Base-by-base conservation (phyloP, 2,329 filamentous ascomycete species). In the Fusarium drepaniforme region DNA sequence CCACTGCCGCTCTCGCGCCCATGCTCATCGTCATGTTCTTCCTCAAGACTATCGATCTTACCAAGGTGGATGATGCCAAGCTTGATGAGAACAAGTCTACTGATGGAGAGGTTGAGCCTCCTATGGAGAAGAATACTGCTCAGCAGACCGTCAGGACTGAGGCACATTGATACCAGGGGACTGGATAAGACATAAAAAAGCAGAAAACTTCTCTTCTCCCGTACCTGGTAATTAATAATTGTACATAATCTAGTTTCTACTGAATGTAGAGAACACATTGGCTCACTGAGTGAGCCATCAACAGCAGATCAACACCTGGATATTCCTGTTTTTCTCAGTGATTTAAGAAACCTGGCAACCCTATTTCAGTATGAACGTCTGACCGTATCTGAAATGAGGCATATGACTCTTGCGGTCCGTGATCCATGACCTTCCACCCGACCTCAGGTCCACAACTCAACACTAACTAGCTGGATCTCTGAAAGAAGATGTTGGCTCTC, bases 1-100 rank as follows among this genome's bases (percentile, higher is more conserved):
- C 77, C 0, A 79, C 77, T 0, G 73, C 69, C 0, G 76, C 72
- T 3, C 71, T 80, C 15, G 76, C 72, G 0, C 78, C 77, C 1
- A 78, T 80, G 75, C 40, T 80, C 5, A 33, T 80, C 0, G 66
- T 79, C 8, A 80, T 80, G 77, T 78, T 79, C 44, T 70, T 72
- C 1, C 71, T 80, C 1, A 79, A 78, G 63, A 76, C 78, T 9
- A 67, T 80, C 6, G 64, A 78, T n/a, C 5, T 78, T 18, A 64
- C 66, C n/a, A 74, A 73, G 25, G 74, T 71, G n/a, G 72, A 75
- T 11, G 72, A 70, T 1, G 58, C 64, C 0, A 75, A 64, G 62
- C 58, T 72, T 21, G 63, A 70, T 11, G 72, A 74, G 25, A 75
- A 75, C 0, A 74, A 49, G 13, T 67, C 53, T 8, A 61, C 23